Base-by-base conservation (phyloP, 2,329 filamentous ascomycete genomes). In the Gaeumannomyces tritici region DNA sequence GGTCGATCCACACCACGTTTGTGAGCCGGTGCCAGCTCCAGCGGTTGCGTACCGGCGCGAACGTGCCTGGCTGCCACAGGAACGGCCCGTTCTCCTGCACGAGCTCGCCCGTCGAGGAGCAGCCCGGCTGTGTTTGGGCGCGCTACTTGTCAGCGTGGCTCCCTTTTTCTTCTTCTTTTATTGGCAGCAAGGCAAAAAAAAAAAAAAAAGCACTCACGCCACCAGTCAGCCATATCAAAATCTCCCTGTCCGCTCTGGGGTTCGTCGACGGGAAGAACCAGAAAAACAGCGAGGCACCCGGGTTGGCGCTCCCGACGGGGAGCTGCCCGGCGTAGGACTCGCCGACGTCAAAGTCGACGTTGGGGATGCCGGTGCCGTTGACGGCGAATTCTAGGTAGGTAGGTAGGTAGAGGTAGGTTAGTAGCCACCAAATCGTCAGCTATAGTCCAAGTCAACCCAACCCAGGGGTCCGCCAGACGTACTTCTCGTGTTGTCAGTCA, bases 11-110 rank as follows among this genome's bases (percentile, higher is more conserved):
- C 54, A 93, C 77, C 69, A 91, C 83, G 70, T 91, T 91, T 58
- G 88, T 89, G 26, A 92, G 73, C 60, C 88, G 88, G 62, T 83
- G 83, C 88, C 88, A 91, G 18, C 82, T 83, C 75, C 87, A 91
- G 0, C 81, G 79, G 69, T 91, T 91, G 56, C 76, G 76, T 0
- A 84, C 76, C 0, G 88, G 87, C 7, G 79, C 77, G 61, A 79
- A 80, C 1, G 87, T 91, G 28, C 89, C 89, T 6, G 83, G 78
- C 69, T 86, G 82, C 86, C 87, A 89, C 3, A 80, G 64, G 68
- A 89, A 86, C 0, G 89, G 87, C 0, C 89, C 89, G 67, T 91
- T 91, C 67, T 91, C 88, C 60, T 89, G 87, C 13, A 93, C 72
- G 2, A 92, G 77, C 13, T 87, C 88, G 66, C 84, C 80, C 9